Conservation (phyloP, 2,329 filamentous ascomycete genomes). For the Blastomyces emzantsi region DNA sequence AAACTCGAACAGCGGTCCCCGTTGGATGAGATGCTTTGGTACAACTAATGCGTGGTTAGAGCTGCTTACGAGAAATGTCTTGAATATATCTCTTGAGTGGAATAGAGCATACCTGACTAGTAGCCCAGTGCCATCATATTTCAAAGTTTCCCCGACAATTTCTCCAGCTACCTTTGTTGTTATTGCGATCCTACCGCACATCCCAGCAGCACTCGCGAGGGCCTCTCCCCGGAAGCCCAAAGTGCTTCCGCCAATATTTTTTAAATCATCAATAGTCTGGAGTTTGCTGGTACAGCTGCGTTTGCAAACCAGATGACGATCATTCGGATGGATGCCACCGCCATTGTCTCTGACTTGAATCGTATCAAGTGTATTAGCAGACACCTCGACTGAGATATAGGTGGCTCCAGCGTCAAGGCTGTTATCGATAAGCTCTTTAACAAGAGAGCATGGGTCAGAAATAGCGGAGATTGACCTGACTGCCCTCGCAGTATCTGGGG, state of each 20-base stretch:
- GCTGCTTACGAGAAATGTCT: conserved; percentile 17
- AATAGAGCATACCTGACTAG: conserved; percentile 33
- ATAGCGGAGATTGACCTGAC: conserved; percentile 51
- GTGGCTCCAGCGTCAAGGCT: conserved; percentile 55
- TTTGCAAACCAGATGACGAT: conserved; percentile 48
- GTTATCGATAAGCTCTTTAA: conserved; percentile 60
- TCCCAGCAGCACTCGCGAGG: conserved; percentile 51
- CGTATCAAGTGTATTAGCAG: conserved; percentile 50
- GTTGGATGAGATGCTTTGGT: conserved; percentile 46
- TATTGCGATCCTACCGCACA: conserved; percentile 45
- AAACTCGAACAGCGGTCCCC: conserved; percentile 52
- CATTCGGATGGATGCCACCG: conserved; percentile 49
- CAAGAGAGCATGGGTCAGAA: conserved; percentile 47
- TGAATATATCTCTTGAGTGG: background rate
- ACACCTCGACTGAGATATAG: conserved; percentile 50
- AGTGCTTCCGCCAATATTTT: conserved; percentile 45
- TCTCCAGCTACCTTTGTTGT: conserved; percentile 52
- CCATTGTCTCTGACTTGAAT: conserved; percentile 58
- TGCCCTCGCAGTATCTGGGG: conserved; percentile 37
- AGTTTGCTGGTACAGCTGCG: conserved; percentile 58
- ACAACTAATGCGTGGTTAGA: conserved; percentile 23
- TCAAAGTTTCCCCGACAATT: conserved; percentile 43
- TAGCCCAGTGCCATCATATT: conserved; percentile 44
- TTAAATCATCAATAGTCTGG: conserved; percentile 47
- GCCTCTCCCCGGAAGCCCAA: conserved; percentile 59